Conservation (phyloP, 225 moss, liverwort and hornwort genomes). For the Ulota crispa region DNA sequence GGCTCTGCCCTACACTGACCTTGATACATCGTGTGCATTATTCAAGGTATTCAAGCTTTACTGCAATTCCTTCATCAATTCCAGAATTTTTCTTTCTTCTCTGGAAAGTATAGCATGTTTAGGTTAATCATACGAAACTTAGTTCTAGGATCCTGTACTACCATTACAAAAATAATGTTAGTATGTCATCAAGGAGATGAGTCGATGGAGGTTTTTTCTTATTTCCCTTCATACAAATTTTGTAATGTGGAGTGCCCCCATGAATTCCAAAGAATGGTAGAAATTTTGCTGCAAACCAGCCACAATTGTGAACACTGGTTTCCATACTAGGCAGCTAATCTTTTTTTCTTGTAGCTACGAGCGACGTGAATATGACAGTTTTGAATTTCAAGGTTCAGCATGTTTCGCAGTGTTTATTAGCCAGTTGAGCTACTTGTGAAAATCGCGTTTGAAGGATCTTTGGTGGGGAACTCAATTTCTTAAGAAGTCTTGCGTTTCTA, state of each 20-base stretch:
- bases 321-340: too few species aligned
- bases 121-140: background rate
- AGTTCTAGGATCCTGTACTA: conserved; percentile 3
- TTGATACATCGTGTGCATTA: background rate
- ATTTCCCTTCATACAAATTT: background rate
- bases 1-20: background rate
- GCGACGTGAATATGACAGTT: too few species aligned
- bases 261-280: background rate
- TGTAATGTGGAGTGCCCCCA: background rate
- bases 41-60: background rate
- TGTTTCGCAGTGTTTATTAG: too few species aligned
- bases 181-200: background rate
- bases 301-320: too few species aligned
- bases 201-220: background rate
- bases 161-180: background rate
- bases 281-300: too few species aligned
- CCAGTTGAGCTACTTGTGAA: too few species aligned
- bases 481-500: background rate
- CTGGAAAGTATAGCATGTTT: background rate
- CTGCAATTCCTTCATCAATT: background rate
- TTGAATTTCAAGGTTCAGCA: too few species aligned
- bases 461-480: background rate
- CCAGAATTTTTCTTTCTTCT: background rate
- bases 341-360: too few species aligned
- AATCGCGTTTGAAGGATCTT: too few species aligned